These are phyloP conservation scores for Spathaspora passalidarum DNA, from an alignment of 805 yeast genomes.

Conservation along the genomic window DNA sequence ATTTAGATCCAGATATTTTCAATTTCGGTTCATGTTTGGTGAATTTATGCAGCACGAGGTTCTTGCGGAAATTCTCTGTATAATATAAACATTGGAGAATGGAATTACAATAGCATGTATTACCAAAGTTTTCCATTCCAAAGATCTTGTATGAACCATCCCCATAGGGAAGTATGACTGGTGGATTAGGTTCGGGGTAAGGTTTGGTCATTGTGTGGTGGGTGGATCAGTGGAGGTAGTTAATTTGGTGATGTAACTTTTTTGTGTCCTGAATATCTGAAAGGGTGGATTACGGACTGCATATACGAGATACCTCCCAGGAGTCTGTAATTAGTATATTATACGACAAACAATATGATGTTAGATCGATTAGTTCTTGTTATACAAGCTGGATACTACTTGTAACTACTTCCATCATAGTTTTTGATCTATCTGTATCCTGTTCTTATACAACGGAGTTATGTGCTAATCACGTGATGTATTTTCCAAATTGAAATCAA, in stretches of 20 bases:
- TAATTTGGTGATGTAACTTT: background rate
- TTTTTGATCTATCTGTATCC: no score
- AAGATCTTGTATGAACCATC: constrained; percentile 68
- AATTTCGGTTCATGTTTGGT: constrained; percentile 29
- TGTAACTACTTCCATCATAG: no score
- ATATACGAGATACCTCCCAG: no score
- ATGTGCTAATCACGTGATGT: background rate
- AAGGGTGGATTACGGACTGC: no score
- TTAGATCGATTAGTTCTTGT: no score
- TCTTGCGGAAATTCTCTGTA: constrained; percentile 60
- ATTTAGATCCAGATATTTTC: constrained; percentile 27
- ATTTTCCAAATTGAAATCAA: background rate
- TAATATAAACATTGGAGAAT: constrained; percentile 85
- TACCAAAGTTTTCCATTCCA: constrained; percentile 84
- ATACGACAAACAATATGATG: no score
- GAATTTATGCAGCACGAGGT: constrained; percentile 26
- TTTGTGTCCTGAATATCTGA: no score
- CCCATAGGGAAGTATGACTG: constrained; percentile 32
- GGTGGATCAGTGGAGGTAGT: background rate
- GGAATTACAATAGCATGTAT: constrained; percentile 93
- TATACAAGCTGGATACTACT: no score
- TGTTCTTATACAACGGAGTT: background rate
- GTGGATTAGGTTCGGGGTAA: background rate
- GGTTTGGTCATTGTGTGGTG: constrained; percentile 3
- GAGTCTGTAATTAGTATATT: no score